These are phyloP conservation scores for Allomyces javanicus DNA, from an alignment of 192 early-diverging fungal genomes.

Conservation along the genomic window DNA sequence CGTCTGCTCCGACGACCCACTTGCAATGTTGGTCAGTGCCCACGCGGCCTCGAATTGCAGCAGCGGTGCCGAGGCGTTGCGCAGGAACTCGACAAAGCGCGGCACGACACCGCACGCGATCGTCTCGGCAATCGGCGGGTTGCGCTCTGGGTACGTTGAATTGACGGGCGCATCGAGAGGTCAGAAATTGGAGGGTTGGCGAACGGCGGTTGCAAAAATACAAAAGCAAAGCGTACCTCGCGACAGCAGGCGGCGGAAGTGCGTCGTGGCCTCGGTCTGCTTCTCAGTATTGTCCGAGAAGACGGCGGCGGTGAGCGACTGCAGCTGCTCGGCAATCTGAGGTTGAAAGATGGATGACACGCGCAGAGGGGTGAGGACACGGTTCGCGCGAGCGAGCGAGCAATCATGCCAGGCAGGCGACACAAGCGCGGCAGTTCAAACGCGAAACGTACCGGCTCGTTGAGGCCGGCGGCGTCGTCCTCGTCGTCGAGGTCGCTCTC, in stretches of 20 bases:
- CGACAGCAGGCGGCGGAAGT: slow-evolving; percentile 88
- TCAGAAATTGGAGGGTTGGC: neutral
- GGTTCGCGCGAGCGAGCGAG: slow-evolving; percentile 1
- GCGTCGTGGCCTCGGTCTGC: slow-evolving; percentile 60
- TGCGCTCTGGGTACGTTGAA: too few species aligned
- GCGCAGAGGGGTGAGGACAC: neutral
- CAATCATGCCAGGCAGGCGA: slow-evolving; percentile 1
- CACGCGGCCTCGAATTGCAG: slow-evolving; percentile 99
- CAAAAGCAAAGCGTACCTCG: slow-evolving; percentile 13
- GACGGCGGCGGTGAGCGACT: slow-evolving; percentile 55
- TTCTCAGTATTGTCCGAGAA: slow-evolving; percentile 56
- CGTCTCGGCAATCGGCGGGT: slow-evolving; percentile 88
- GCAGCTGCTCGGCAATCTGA: slow-evolving; percentile 37
- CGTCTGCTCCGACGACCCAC: slow-evolving; percentile 83
- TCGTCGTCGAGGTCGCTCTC: slow-evolving; percentile 60
- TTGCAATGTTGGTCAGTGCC: slow-evolving; percentile 98
- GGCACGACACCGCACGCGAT: slow-evolving; percentile 84
- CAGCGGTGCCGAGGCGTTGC: slow-evolving; percentile 47
- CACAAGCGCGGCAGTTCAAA: neutral
- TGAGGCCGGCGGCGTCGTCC: slow-evolving; percentile 30
- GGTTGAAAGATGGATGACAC: neutral
- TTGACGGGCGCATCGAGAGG: neutral
- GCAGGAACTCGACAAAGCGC: slow-evolving; percentile 83
- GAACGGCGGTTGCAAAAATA: neutral
- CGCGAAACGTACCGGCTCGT: slow-evolving; percentile 27